Evolutionary conservation across 768 basidiomycete genomes (phyloP), one percentile per base, ranked within the genome.

Genomic region (Strobilomyces dryophilus): DNA sequence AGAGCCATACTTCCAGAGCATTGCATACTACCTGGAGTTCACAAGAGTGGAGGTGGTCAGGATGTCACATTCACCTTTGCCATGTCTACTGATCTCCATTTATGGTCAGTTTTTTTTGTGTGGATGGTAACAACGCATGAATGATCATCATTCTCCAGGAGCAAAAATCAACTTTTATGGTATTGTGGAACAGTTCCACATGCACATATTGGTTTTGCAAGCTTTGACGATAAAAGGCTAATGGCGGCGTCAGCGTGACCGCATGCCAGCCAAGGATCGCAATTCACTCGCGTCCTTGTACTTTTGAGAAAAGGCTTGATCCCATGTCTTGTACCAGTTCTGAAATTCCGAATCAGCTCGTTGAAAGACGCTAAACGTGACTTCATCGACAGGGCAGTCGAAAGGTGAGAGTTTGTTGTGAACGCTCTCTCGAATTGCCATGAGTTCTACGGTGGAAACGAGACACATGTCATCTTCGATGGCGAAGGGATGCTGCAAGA

Each of bases 401-500:
- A 82, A 80, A 17, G 89, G 86, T n/a, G 85, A 82, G 40, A 97
- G 73, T 17, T 84, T 80, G 66, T 94, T 89, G 63, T 93, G 86
- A 2, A 95, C 78, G 24, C 87, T 80, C 62, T 95, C 94, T 54
- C 94, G 83, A 56, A 95, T 82, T 29, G 84, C 84, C 81, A 94
- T 92, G 51, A 95, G 78, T 63, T 98, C 93, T 26, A 98, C 92
- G 2, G 92, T 95, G 4, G 94, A 95, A 12, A 97, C 90, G 14
- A 98, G 81, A 52, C 94, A 87, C 82, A 92, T 93, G 63, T 98
- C 94, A 59, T 95, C 93, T 62, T 92, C 86, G 54, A 95, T 89
- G 14, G 91, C 81, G 27, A 95, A 72, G 35, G 94, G 94, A 66
- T 97, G 94, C 57, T 85, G 83, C 21, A 97, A 73, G 18, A 98